phyloP scores from a whole-genome alignment of 2,329 filamentous ascomycete species.

The Microdochium trichocladiopsis region DNA sequence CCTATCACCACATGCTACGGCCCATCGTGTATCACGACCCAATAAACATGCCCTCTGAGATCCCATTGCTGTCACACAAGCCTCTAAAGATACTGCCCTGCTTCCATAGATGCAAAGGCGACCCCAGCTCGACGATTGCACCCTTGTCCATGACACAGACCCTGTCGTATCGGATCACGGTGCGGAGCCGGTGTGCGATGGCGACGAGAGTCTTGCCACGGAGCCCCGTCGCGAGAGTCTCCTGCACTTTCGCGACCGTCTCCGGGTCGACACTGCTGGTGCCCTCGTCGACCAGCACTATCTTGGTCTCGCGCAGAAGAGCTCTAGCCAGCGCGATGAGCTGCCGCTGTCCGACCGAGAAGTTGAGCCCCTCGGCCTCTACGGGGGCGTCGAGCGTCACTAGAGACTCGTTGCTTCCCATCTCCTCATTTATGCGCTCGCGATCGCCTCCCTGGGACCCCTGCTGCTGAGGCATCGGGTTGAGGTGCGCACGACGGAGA shows the following conservation, averaged over 20 bases:
- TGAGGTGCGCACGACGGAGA: slow-evolving; percentile 46
- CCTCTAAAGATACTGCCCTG: slow-evolving; percentile 53
- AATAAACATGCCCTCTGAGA: too few species aligned
- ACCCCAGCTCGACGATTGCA: slow-evolving; percentile 60
- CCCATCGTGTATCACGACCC: too few species aligned
- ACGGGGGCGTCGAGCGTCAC: slow-evolving; percentile 39
- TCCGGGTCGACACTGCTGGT: slow-evolving; percentile 66
- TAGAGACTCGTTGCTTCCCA: slow-evolving; percentile 66
- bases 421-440: slow-evolving; percentile 25
- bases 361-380: slow-evolving; percentile 63
- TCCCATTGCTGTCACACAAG: slow-evolving; percentile 54
- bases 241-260: slow-evolving; percentile 65
- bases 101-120: slow-evolving; percentile 53
- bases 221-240: slow-evolving; percentile 58
- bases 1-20: too few species aligned
- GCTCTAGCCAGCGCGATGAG: slow-evolving; percentile 49
- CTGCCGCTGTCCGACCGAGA: slow-evolving; percentile 63
- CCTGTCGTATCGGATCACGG: slow-evolving; percentile 65
- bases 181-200: slow-evolving; percentile 58
- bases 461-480: background rate
- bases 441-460: slow-evolving; percentile 28
- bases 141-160: slow-evolving; percentile 71
- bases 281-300: slow-evolving; percentile 71
- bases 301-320: slow-evolving; percentile 58
- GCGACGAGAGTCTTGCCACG: slow-evolving; percentile 62